A percentile compares a stretch with the other conserved stretches of the same genome.
phyloP scores from a whole-genome alignment of 352 stramenopile genomes.

The Phytophthora cactorum region DNA sequence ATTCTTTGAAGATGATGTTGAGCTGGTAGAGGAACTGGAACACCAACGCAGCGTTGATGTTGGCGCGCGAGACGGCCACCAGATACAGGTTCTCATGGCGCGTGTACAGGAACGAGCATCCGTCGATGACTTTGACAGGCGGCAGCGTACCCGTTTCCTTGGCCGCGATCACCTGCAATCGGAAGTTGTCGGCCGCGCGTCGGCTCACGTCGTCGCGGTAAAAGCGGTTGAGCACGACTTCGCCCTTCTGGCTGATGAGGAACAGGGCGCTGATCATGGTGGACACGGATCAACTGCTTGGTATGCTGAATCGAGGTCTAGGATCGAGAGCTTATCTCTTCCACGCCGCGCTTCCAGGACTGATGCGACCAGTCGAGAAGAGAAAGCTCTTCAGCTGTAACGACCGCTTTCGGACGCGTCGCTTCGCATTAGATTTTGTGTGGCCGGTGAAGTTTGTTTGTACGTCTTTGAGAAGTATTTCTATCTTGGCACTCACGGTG shows the following conservation, averaged over 20 bases:
- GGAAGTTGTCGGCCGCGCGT: constrained; percentile 72
- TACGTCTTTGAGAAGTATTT: not conserved
- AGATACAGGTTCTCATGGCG: constrained; percentile 98
- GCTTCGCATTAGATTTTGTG: constrained; percentile 5
- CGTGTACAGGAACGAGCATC: constrained; percentile 98
- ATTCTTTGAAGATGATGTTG: constrained; percentile 97
- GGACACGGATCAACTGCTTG: not conserved
- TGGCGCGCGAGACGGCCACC: constrained; percentile 96
- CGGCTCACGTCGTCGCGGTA: constrained; percentile 84
- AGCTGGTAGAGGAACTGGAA: constrained; percentile 98
- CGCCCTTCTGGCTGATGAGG: constrained; percentile 83
- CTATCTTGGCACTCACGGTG: too few species aligned
- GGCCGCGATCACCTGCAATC: constrained; percentile 93
- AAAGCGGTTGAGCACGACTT: constrained; percentile 84
- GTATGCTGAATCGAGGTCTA: not conserved
- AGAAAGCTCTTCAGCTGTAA: constrained; percentile 23
- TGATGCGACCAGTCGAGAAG: constrained; percentile 26
- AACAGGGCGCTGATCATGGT: constrained; percentile 83
- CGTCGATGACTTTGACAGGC: constrained; percentile 96
- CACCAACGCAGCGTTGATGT: constrained; percentile 97
- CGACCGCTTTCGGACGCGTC: constrained; percentile 11
- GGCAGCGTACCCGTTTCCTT: constrained; percentile 96
- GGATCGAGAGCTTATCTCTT: constrained; percentile 20
- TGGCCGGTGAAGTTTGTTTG: too few species aligned
- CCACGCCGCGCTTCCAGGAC: constrained; percentile 31